Evolutionary conservation across 345 rosid species (phyloP).

Genomic region (Bruguiera sexangula): DNA sequence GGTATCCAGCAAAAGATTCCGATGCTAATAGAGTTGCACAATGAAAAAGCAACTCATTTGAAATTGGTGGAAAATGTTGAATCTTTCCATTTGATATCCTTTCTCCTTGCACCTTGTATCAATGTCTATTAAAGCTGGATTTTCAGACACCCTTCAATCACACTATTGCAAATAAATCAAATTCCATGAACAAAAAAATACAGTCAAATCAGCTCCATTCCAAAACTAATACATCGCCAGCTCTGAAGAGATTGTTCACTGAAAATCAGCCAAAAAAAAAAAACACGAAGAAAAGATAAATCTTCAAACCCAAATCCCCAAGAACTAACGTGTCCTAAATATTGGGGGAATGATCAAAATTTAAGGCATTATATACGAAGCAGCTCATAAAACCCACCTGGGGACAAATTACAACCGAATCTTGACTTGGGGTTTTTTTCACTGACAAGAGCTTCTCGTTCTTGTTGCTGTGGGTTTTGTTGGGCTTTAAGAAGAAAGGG

Average conservation of each 20-base stretch:
- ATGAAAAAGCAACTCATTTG: no score
- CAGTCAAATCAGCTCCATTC: no score
- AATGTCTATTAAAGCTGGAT: background rate
- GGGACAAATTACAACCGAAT: background rate
- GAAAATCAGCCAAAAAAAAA: no score
- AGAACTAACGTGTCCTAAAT: background rate
- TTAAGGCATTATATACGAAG: background rate
- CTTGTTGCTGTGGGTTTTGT: slow-evolving; percentile 9
- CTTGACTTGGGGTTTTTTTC: slow-evolving; percentile 4
- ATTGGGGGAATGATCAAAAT: background rate
- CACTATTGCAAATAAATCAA: background rate
- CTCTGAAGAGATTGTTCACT: no score
- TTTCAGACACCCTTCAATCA: background rate
- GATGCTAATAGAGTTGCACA: no score
- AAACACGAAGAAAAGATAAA: background rate
- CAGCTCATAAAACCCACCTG: background rate
- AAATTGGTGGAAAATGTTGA: no score
- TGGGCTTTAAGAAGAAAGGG: slow-evolving; percentile 54
- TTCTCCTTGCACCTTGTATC: no score
- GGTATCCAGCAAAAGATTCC: no score
- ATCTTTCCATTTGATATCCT: no score
- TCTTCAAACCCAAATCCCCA: background rate
- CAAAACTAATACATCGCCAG: no score
- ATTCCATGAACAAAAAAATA: no score
- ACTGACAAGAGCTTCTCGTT: background rate